Evolutionary conservation across 768 basidiomycete genomes (phyloP).

Genomic region (Cyclocybe aegerita): DNA sequence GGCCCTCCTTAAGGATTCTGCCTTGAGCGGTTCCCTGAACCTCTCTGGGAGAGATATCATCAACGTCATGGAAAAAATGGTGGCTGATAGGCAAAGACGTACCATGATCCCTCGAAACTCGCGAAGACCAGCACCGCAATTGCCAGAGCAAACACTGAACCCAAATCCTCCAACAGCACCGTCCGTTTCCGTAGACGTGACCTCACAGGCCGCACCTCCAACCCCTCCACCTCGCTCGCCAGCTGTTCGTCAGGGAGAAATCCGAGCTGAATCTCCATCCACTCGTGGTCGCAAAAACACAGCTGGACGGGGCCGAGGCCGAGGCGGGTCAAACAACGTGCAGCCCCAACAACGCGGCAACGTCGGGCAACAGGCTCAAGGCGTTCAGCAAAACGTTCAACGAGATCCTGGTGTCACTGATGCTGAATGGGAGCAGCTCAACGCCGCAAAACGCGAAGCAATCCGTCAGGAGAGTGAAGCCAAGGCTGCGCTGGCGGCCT

Average conservation of each 20-base stretch:
- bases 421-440: conserved; percentile 32
- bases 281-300: too few species aligned
- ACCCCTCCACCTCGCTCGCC: too few species aligned
- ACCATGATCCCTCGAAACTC: background rate
- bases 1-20: conserved; percentile 29
- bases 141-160: too few species aligned
- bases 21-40: background rate
- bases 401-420: conserved; percentile 56
- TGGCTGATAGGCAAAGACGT: conserved; percentile 16
- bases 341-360: background rate
- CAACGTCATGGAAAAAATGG: conserved; percentile 14
- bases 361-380: background rate
- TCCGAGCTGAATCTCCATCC: too few species aligned
- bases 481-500: too few species aligned
- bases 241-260: too few species aligned
- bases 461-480: too few species aligned
- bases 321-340: background rate
- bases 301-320: too few species aligned
- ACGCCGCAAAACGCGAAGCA: conserved; percentile 15
- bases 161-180: too few species aligned
- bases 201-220: too few species aligned
- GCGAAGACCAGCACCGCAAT: background rate
- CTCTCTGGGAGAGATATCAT: conserved; percentile 16
- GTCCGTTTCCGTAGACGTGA: too few species aligned
- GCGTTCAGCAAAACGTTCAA: conserved; percentile 5